Evolutionary conservation across 169 alveolate genomes (phyloP).

Genomic region (Neospora caninum): DNA sequence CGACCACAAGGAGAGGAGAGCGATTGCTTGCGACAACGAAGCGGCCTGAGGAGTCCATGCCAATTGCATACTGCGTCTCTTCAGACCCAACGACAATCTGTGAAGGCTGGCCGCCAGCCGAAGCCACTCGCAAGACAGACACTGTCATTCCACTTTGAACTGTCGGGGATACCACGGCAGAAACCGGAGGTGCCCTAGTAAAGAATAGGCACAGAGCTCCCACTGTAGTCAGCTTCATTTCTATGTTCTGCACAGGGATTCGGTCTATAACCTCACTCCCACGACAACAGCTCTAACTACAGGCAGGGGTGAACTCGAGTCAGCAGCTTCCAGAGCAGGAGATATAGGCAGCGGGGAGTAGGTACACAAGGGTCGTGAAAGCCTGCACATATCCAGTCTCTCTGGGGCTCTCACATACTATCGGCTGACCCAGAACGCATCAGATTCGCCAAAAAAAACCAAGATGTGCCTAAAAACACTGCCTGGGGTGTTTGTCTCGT

Average conservation of each 20-base stretch:
- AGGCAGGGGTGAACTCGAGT: not conserved
- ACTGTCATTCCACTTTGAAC: constrained; percentile 68
- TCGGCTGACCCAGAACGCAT: not conserved
- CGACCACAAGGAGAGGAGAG: constrained; percentile 45
- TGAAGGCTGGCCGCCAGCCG: constrained; percentile 59
- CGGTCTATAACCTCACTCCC: not conserved
- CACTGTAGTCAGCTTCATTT: not conserved
- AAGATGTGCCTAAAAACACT: not conserved
- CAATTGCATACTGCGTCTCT: constrained; percentile 38
- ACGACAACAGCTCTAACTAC: not conserved
- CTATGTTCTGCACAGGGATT: not conserved
- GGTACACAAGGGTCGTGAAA: not conserved
- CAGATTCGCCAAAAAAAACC: not conserved
- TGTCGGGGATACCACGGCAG: constrained; percentile 42
- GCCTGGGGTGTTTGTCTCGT: not conserved
- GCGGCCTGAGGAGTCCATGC: constrained; percentile 48
- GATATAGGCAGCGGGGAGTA: not conserved
- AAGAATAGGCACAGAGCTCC: constrained; percentile 12
- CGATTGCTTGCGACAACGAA: constrained; percentile 49
- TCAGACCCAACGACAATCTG: constrained; percentile 61
- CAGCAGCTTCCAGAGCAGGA: not conserved
- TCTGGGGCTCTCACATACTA: not conserved
- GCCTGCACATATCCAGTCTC: not conserved
- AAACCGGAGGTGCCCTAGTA: not conserved
- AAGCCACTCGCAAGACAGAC: constrained; percentile 55